phyloP scores from a whole-genome alignment of 2,329 filamentous ascomycete species.

The Fonsecaea pugnacius region DNA sequence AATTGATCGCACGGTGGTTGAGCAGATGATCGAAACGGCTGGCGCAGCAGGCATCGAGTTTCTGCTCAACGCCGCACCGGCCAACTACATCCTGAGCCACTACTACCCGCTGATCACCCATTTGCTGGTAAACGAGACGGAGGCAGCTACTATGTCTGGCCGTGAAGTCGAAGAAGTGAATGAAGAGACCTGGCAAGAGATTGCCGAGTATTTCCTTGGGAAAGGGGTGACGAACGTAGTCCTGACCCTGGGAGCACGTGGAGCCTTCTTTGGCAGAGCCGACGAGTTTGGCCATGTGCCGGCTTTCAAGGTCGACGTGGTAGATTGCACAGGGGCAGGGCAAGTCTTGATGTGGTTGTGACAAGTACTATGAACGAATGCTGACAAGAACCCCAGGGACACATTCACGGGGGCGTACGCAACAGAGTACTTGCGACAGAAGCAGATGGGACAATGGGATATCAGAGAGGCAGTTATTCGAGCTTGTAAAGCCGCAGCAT shows the following conservation, averaged over 20 bases:
- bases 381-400: slow-evolving; percentile 22
- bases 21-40: slow-evolving; percentile 26
- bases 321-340: slow-evolving; percentile 32
- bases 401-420: slow-evolving; percentile 33
- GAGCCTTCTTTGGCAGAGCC: slow-evolving; percentile 21
- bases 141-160: slow-evolving; percentile 13
- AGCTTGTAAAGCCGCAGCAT: slow-evolving; percentile 28
- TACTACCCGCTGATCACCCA: slow-evolving; percentile 28
- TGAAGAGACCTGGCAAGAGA: slow-evolving; percentile 18
- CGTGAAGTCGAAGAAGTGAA: slow-evolving; percentile 12
- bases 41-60: slow-evolving; percentile 24
- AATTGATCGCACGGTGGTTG: slow-evolving; percentile 16
- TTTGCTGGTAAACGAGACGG: slow-evolving; percentile 9
- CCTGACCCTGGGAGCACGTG: slow-evolving; percentile 21
- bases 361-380: neutral
- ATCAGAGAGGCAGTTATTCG: slow-evolving; percentile 24
- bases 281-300: slow-evolving; percentile 9
- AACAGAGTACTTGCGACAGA: slow-evolving; percentile 29
- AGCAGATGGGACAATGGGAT: slow-evolving; percentile 25
- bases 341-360: slow-evolving; percentile 12
- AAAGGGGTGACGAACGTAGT: slow-evolving; percentile 28
- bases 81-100: neutral
- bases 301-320: slow-evolving; percentile 19
- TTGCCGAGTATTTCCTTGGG: slow-evolving; percentile 15
- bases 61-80: slow-evolving; percentile 30